phyloP scores from a whole-genome alignment of 345 rosid genomes.

The Litchi chinensis region DNA sequence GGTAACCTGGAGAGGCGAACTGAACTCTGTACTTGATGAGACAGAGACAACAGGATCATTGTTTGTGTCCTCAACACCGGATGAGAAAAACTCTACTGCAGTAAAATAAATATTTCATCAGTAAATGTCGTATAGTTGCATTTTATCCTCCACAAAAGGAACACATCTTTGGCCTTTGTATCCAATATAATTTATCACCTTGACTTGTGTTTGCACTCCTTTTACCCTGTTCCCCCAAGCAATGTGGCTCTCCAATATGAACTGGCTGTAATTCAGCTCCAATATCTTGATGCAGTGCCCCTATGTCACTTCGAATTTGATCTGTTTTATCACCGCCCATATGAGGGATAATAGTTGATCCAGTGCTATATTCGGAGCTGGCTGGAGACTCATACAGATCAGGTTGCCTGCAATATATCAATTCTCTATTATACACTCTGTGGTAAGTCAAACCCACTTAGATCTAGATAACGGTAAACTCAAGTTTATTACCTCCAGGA shows the following conservation, averaged over 20 bases:
- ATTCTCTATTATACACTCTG: slow-evolving; percentile 23
- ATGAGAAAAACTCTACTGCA: slow-evolving; percentile 45
- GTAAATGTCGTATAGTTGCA: background rate
- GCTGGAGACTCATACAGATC: slow-evolving; percentile 79
- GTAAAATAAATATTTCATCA: slow-evolving; percentile 20
- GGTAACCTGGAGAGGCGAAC: slow-evolving; percentile 85
- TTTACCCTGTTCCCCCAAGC: slow-evolving; percentile 38
- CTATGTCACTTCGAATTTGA: slow-evolving; percentile 44
- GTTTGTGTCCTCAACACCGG: slow-evolving; percentile 46
- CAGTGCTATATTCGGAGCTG: slow-evolving; percentile 89
- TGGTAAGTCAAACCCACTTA: slow-evolving; percentile 18
- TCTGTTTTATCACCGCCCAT: slow-evolving; percentile 46
- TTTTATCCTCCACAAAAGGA: slow-evolving; percentile 4
- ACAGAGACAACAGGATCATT: slow-evolving; percentile 44
- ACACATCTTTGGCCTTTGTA: background rate
- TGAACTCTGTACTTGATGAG: slow-evolving; percentile 54
- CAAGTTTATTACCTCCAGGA: slow-evolving; percentile 70
- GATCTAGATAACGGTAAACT: slow-evolving; percentile 8
- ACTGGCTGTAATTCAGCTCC: slow-evolving; percentile 29
- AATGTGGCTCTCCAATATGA: slow-evolving; percentile 30
- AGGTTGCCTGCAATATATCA: slow-evolving; percentile 61
- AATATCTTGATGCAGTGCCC: slow-evolving; percentile 40
- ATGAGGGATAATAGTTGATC: slow-evolving; percentile 59
- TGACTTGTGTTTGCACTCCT: slow-evolving; percentile 41
- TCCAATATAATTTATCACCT: slow-evolving; percentile 40